Evolutionary conservation across 1,284 basidiomycete genomes (phyloP).

Genomic region (Ustilago cynodontis): DNA sequence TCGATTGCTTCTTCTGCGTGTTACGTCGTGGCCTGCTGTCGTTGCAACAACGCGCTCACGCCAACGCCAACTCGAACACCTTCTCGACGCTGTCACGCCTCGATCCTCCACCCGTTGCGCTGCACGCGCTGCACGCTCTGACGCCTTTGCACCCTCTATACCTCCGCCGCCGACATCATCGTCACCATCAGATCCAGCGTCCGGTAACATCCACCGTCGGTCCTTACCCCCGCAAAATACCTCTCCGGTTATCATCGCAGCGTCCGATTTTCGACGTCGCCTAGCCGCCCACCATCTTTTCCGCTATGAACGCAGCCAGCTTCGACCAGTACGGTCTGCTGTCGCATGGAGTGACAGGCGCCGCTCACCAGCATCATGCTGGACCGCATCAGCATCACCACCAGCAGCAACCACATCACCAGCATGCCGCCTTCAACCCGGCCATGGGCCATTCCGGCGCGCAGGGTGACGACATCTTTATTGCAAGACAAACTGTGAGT

Average conservation of each 20-base stretch:
- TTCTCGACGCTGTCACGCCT: slow-evolving; percentile 17
- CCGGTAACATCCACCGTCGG: neutral
- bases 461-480: slow-evolving; percentile 52
- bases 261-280: slow-evolving; percentile 44
- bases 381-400: slow-evolving; percentile 51
- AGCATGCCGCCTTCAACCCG: slow-evolving; percentile 49
- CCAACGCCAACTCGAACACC: slow-evolving; percentile 22
- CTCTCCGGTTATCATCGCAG: slow-evolving; percentile 35
- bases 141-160: neutral
- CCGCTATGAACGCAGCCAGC: slow-evolving; percentile 51
- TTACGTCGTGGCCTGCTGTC: slow-evolving; percentile 10
- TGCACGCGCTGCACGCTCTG: slow-evolving; percentile 1
- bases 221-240: neutral
- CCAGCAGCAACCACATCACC: slow-evolving; percentile 44
- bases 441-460: slow-evolving; percentile 39
- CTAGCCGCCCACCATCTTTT: slow-evolving; percentile 49
- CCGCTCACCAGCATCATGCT: slow-evolving; percentile 51
- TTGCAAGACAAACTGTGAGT: slow-evolving; percentile 53
- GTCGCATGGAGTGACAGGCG: slow-evolving; percentile 43
- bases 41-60: slow-evolving; percentile 20
- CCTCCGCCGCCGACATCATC: neutral
- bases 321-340: slow-evolving; percentile 56
- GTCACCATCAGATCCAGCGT: neutral
- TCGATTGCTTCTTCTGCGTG: neutral
- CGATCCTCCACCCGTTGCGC: slow-evolving; percentile 8